These are phyloP conservation scores for Bolboschoenoplectus hybrid DNA, from an alignment of 202 grass and related monocot genomes.

Conservation along the genomic window DNA sequence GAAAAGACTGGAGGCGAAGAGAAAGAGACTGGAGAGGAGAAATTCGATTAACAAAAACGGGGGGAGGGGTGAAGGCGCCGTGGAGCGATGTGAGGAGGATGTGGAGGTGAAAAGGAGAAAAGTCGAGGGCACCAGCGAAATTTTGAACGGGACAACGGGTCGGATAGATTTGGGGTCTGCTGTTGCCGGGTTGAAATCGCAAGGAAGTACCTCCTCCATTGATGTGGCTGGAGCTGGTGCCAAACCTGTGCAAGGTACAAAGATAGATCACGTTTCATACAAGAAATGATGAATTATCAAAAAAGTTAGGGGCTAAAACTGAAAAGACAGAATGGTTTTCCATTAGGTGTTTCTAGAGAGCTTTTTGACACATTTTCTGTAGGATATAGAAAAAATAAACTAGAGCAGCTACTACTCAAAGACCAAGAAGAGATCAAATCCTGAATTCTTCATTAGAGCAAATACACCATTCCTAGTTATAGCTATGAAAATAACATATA, in stretches of 20 bases:
- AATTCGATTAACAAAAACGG: slow-evolving; percentile 34
- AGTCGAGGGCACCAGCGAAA: slow-evolving; percentile 24
- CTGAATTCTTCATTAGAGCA: background rate
- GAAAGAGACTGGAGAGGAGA: slow-evolving; percentile 40
- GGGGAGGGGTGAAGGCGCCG: background rate
- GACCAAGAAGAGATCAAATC: background rate
- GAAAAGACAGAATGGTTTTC: background rate
- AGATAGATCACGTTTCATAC: background rate
- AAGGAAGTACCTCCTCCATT: slow-evolving; percentile 32
- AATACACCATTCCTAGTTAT: background rate
- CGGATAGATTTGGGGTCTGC: slow-evolving; percentile 18
- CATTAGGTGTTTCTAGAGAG: background rate
- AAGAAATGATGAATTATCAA: background rate
- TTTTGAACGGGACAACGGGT: background rate
- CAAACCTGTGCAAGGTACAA: slow-evolving; percentile 52
- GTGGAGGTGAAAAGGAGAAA: slow-evolving; percentile 19
- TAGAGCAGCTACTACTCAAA: background rate
- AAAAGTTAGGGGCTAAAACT: background rate
- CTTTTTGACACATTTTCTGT: slow-evolving; percentile 6
- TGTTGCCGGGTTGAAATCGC: slow-evolving; percentile 37
- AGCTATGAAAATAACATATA: slow-evolving; percentile 12
- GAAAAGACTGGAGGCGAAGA: slow-evolving; percentile 40
- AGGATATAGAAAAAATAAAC: background rate
- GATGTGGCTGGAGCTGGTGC: slow-evolving; percentile 33
- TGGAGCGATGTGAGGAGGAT: slow-evolving; percentile 40